These are phyloP conservation scores for Baudoinia panamericana DNA, from an alignment of 495 filamentous ascomycete genomes.

Conservation along the genomic window DNA sequence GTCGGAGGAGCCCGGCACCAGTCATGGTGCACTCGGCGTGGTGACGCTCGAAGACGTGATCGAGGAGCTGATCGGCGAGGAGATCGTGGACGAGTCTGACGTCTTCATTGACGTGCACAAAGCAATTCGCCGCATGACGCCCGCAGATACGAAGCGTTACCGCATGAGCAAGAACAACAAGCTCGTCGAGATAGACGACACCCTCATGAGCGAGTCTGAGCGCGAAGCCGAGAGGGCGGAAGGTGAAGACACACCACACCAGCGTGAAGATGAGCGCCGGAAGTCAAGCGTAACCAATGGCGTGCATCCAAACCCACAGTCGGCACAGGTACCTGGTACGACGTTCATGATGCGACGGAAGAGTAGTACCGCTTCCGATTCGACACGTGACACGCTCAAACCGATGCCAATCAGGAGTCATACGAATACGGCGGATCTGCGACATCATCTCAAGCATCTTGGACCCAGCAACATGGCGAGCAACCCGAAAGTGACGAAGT, in stretches of 20 bases:
- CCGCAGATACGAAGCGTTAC: conserved; percentile 49
- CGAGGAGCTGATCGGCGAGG: conserved; percentile 91
- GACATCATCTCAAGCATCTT: conserved; percentile 74
- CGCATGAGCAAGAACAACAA: conserved; percentile 44
- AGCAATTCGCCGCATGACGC: conserved; percentile 70
- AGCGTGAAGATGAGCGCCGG: conserved; percentile 25
- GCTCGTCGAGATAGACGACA: conserved; percentile 2
- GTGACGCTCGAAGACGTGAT: conserved; percentile 96
- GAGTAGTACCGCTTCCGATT: conserved; percentile 23
- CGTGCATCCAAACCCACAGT: not conserved
- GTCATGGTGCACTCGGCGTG: conserved; percentile 80
- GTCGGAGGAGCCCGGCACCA: conserved; percentile 75
- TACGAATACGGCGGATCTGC: conserved; percentile 47
- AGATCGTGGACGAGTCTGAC: conserved; percentile 74
- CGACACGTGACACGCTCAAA: conserved; percentile 5
- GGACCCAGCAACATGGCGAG: conserved; percentile 86
- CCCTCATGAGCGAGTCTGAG: conserved; percentile 7
- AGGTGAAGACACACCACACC: conserved; percentile 16
- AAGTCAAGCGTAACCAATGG: conserved; percentile 13
- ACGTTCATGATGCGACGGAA: conserved; percentile 39
- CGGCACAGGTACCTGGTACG: conserved; percentile 7
- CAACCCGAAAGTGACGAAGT: conserved; percentile 69
- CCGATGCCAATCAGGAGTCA: conserved; percentile 21
- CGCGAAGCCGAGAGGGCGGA: conserved; percentile 12
- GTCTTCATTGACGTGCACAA: conserved; percentile 96